These are phyloP conservation scores for Magnusiomyces magnusii DNA, from an alignment of 1,139 yeast species.

Conservation along the genomic window DNA sequence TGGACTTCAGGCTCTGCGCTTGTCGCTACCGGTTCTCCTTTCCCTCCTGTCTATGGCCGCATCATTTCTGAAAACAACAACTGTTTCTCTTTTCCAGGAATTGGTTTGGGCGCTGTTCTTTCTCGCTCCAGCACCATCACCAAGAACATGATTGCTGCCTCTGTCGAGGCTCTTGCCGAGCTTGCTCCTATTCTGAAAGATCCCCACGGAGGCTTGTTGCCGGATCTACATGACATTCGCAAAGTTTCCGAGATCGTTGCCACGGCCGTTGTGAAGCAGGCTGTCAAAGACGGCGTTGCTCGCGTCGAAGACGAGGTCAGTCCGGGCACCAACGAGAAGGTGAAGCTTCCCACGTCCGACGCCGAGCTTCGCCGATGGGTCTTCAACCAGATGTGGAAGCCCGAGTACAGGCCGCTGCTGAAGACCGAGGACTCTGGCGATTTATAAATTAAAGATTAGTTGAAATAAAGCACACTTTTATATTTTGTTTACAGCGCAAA, in stretches of 20 bases:
- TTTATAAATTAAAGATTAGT: too few relatives aligned
- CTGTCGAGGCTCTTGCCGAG: conserved; percentile 81
- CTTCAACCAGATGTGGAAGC: conserved; percentile 90
- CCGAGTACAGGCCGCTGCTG: conserved; percentile 72
- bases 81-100: conserved; percentile 97
- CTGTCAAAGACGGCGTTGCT: conserved; percentile 79
- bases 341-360: conserved; percentile 57
- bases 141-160: conserved; percentile 91
- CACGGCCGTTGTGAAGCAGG: conserved; percentile 83
- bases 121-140: conserved; percentile 75
- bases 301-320: conserved; percentile 51
- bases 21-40: conserved; percentile 96
- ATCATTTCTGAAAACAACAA: conserved; percentile 90
- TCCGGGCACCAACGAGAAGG: conserved; percentile 45
- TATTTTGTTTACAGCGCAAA: neutral
- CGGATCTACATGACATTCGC: conserved; percentile 77
- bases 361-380: conserved; percentile 79
- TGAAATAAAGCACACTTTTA: too few relatives aligned
- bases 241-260: conserved; percentile 89
- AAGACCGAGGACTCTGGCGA: neutral
- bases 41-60: conserved; percentile 82
- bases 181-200: conserved; percentile 68
- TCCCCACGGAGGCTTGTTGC: conserved; percentile 80
- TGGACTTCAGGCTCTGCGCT: conserved; percentile 92
- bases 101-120: conserved; percentile 89